A percentile compares a stretch with the other conserved stretches of the same genome.
These are phyloP conservation scores for Penicillium riverlandense DNA, from an alignment of 495 filamentous ascomycete species.

Conservation along the genomic window DNA sequence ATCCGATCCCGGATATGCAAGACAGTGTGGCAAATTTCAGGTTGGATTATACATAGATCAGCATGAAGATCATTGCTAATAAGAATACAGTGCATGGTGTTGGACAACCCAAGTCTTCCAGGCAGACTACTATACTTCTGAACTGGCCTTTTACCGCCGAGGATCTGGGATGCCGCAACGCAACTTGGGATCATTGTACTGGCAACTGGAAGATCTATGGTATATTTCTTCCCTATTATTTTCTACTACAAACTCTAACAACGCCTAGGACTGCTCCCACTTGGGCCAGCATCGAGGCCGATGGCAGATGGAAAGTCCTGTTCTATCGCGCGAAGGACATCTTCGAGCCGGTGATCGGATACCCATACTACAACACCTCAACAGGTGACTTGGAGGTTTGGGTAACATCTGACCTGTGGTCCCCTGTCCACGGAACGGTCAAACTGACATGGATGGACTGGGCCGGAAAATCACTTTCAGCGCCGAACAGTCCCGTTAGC, in stretches of 20 bases:
- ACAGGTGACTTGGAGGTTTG: slow-evolving; percentile 50
- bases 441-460: slow-evolving; percentile 34
- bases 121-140: slow-evolving; percentile 55
- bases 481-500: too few relatives aligned
- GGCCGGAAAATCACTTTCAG: slow-evolving; percentile 23
- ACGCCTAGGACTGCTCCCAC: slow-evolving; percentile 54
- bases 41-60: too few relatives aligned
- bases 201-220: slow-evolving; percentile 59
- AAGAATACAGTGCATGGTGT: slow-evolving; percentile 50
- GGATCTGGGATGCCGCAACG: slow-evolving; percentile 53
- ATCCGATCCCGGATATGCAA: slow-evolving; percentile 50
- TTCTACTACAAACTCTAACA: too few relatives aligned
- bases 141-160: slow-evolving; percentile 61
- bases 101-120: slow-evolving; percentile 63
- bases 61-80: too few relatives aligned
- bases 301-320: slow-evolving; percentile 59
- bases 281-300: slow-evolving; percentile 59
- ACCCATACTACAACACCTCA: slow-evolving; percentile 52
- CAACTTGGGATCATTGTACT: slow-evolving; percentile 58
- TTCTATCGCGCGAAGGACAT: slow-evolving; percentile 55
- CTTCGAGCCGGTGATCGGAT: slow-evolving; percentile 53
- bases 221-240: too few relatives aligned
- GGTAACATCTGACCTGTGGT: slow-evolving; percentile 46
- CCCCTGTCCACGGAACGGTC: slow-evolving; percentile 23
- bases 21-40: slow-evolving; percentile 55